Base-by-base conservation (phyloP, 2,329 filamentous ascomycete genomes). In the Atkinsonella hypoxylon region DNA sequence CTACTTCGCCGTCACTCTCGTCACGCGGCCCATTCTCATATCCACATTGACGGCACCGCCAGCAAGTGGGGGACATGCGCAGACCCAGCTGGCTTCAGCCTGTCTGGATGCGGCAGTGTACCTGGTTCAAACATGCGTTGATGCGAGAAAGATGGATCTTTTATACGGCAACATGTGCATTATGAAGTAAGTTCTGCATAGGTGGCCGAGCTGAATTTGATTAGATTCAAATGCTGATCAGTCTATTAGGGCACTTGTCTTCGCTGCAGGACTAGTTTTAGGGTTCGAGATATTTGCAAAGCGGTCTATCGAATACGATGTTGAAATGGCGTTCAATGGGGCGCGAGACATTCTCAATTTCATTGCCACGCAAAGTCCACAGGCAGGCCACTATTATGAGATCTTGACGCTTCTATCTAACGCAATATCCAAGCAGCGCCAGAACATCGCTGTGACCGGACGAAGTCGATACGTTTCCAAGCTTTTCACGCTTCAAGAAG, bases 1-100 rank as follows among this genome's bases (percentile, higher is more conserved):
- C 55, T 79, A 81, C 55, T 78, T 80, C 50, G 74, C 76, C 0
- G 74, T 81, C 0, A 80, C 78, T 18, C 59, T 81, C 0, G 74
- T 76, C 2, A 79, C 77, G 0, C 67, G 78, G 1, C 78, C 77
- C 0, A 74, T 81, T 30, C 59, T 82, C 9, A 75, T 80, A 22
- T 74, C 70, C 12, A 66, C 70, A 3, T 60, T 79, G 1, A 71
- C 72, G 4, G 58, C 70, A 45, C 67, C 66, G 45, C 44, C 67
- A 42, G 47, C 64, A 47, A 47, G 58, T 50, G 32, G 59, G 0
- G 57, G 61, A n/a, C 39, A 56, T n/a, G 51, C 59, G 47, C 60
- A 63, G 15, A 62, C 55, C 3, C 60, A 66, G 17, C 62, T 81
- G 15, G 74, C 76, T 0, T 65, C 72, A 6, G 76, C 75, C 0